phyloP scores from a whole-genome alignment of 2,329 filamentous ascomycete species.

The Magnaporthiopsis incrustans region DNA sequence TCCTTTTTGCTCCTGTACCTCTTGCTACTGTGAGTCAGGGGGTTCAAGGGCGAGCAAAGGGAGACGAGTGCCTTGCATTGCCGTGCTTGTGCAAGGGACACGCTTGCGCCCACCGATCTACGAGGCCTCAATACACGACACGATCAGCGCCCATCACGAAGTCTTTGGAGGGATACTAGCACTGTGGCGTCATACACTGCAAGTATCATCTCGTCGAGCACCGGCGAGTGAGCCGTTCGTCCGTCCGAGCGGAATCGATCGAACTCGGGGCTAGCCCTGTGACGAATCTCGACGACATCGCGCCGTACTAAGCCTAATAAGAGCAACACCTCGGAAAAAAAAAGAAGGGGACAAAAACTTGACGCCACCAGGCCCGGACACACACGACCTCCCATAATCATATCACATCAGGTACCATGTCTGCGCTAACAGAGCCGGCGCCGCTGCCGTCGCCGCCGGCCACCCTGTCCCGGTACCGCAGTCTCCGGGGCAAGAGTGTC shows the following conservation, averaged over 20 bases:
- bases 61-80: too few species aligned
- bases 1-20: not conserved
- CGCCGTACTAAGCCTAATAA: not conserved
- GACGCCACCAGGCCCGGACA: not conserved
- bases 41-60: too few species aligned
- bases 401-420: conserved; percentile 9
- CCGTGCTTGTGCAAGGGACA: not conserved
- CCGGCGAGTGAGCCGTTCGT: not conserved
- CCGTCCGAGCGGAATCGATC: not conserved
- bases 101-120: too few species aligned
- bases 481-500: conserved; percentile 22
- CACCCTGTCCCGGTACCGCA: conserved; percentile 26
- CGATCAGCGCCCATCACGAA: not conserved
- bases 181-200: too few species aligned
- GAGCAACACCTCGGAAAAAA: not conserved
- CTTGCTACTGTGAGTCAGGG: not conserved
- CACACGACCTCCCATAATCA: too few species aligned
- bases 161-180: not conserved
- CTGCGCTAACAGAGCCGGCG: conserved; percentile 12
- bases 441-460: conserved; percentile 11
- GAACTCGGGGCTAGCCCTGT: not conserved
- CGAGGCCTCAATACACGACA: not conserved
- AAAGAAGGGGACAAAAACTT: not conserved
- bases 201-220: not conserved
- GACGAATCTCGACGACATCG: not conserved